phyloP scores from a whole-genome alignment of 305 asterid genomes.

The Solanum hybrid region DNA sequence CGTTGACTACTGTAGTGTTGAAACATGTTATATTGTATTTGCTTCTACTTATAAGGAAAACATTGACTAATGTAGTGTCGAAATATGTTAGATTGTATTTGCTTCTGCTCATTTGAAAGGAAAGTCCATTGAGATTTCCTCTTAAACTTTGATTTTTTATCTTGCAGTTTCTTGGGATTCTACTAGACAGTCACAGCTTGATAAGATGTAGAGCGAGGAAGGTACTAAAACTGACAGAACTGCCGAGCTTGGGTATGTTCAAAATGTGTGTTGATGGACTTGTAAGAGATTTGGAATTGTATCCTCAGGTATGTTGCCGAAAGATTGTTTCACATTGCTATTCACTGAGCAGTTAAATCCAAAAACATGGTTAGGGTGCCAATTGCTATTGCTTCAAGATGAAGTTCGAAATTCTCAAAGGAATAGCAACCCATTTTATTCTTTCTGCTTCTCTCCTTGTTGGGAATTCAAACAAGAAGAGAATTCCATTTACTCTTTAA shows the following conservation, averaged over 20 bases:
- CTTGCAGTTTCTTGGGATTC: constrained; percentile 65
- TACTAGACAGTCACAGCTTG: constrained; percentile 40
- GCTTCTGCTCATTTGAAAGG: constrained; percentile 2
- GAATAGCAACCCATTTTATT: not conserved
- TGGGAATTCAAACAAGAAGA: not conserved
- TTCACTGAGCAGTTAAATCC: not conserved
- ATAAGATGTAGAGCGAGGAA: constrained; percentile 66
- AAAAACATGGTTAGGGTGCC: not conserved
- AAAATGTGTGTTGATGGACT: constrained; percentile 47
- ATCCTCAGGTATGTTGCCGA: constrained; percentile 55
- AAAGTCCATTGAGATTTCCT: not conserved
- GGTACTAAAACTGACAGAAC: constrained; percentile 41
- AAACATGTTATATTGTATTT: not conserved
- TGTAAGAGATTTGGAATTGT: constrained; percentile 53
- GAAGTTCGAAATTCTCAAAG: not conserved
- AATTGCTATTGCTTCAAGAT: not conserved
- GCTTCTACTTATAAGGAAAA: not conserved
- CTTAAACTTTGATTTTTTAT: constrained; percentile 10
- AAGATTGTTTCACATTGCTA: not conserved
- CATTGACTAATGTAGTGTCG: not conserved
- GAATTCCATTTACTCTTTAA: not conserved
- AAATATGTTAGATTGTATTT: not conserved
- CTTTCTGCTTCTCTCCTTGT: not conserved
- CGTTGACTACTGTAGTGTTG: not conserved
- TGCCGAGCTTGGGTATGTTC: constrained; percentile 48